Base-by-base conservation (phyloP, 257 asterid genomes). In the Solanum ossicruentum region DNA sequence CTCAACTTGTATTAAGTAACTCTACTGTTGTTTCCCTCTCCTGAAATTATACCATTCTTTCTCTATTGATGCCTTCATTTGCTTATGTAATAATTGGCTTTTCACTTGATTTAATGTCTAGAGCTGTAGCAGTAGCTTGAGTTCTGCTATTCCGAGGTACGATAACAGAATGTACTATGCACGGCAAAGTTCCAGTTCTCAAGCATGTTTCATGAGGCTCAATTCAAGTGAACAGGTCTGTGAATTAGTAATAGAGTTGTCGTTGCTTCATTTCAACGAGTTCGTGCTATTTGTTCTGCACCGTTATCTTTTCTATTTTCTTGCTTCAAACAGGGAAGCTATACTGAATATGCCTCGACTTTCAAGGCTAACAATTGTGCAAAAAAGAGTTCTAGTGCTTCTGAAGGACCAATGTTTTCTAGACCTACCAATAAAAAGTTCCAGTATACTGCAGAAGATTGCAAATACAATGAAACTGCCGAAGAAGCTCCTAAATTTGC, bases 81-180 rank as follows among this genome's bases (percentile, higher is more conserved):
- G 81, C n/a, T 21, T 45, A 47, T 73, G 21, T 49, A 47, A 21
- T 23, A 21, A 4, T 49, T 75, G 23, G 15, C 4, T 15, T 78
- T 51, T 52, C 65, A 52, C 47, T 26, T 78, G 17, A 4, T 78
- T 51, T 28, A 26, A 16, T 78, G 9, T 45, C 1, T 88, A 93
- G 97, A 91, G 91, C 87, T 95, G 95, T 88, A 92, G 93, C 92
- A 92, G 88, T 86, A 88, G 85, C 82, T 79, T 90, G 87, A 90
- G 88, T 84, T 81, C 92, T 60, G 92, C 86, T 43, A 85, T 88
- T 81, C 88, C 89, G 85, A 92, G 98, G 86, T 49, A 90, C 32
- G 98, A 95, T 90, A 93, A 90, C 91, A 90, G 89, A 89, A 86
- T 86, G 88, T 32, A 87, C 86, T 95, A 93, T 87, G 92, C 97